Percentiles rank a stretch among this genome's conserved stretches.
Conservation (phyloP, 1,139 yeast species). For the Protomyces pachydermus region DNA sequence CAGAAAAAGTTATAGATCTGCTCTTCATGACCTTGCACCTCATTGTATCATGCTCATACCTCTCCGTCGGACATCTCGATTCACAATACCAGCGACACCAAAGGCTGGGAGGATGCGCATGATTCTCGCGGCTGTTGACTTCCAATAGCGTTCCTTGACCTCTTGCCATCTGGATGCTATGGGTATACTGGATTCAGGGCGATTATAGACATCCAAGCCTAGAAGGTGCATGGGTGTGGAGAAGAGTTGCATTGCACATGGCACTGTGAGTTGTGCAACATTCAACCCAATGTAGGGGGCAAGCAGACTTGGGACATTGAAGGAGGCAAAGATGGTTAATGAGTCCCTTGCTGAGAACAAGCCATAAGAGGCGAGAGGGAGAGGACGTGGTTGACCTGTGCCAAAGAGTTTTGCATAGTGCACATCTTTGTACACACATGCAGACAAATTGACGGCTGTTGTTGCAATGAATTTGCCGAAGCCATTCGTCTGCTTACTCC, state of each 20-base stretch:
- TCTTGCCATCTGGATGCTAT: background rate
- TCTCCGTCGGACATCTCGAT: slow-evolving; percentile 10
- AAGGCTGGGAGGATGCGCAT: slow-evolving; percentile 28
- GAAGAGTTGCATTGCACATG: slow-evolving; percentile 28
- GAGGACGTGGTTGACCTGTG: slow-evolving; percentile 15
- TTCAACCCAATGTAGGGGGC: slow-evolving; percentile 25
- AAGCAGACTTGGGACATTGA: slow-evolving; percentile 27
- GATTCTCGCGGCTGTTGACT: slow-evolving; percentile 27
- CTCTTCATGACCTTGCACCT: background rate
- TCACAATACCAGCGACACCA: slow-evolving; percentile 28
- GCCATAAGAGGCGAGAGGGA: slow-evolving; percentile 11
- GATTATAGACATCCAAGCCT: slow-evolving; percentile 27
- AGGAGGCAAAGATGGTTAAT: slow-evolving; percentile 25
- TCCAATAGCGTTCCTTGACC: slow-evolving; percentile 18
- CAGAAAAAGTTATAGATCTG: too few species aligned
- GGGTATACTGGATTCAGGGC: background rate
- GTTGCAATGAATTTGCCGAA: slow-evolving; percentile 21
- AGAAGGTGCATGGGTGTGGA: slow-evolving; percentile 29
- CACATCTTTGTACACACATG: slow-evolving; percentile 23
- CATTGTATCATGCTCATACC: slow-evolving; percentile 2
- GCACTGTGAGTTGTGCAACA: slow-evolving; percentile 26
- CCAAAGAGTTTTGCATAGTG: slow-evolving; percentile 27
- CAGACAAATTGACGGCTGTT: slow-evolving; percentile 21
- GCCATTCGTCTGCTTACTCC: slow-evolving; percentile 19
- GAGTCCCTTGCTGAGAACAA: slow-evolving; percentile 28